Conservation (phyloP, 768 basidiomycete species). For the Tephrocybe rancida region DNA sequence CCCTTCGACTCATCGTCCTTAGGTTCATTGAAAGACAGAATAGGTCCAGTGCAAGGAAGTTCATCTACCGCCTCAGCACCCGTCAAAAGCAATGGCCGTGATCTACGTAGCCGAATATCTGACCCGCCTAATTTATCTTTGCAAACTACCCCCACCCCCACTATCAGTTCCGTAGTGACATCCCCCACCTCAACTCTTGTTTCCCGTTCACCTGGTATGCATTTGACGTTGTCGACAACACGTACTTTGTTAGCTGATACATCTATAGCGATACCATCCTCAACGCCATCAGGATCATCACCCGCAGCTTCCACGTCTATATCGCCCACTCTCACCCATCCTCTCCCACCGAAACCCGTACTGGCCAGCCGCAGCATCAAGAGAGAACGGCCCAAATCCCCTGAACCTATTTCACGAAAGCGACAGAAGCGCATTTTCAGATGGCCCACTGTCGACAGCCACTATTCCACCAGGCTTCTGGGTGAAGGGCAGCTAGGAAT, state of each 20-base stretch:
- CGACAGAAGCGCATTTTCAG: constrained; percentile 35
- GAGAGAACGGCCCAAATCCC: constrained; percentile 31
- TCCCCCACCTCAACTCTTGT: constrained; percentile 12
- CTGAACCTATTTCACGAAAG: constrained; percentile 22
- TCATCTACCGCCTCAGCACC: background rate
- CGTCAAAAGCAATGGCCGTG: constrained; percentile 6
- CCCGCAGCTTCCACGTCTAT: constrained; percentile 7
- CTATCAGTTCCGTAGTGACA: background rate
- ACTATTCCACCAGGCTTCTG: constrained; percentile 38
- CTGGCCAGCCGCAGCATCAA: constrained; percentile 33
- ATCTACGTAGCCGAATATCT: constrained; percentile 17
- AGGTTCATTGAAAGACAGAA: constrained; percentile 16
- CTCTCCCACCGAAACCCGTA: constrained; percentile 34
- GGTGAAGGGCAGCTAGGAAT: constrained; percentile 52
- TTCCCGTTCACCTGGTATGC: constrained; percentile 9
- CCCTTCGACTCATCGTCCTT: background rate
- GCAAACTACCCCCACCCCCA: background rate
- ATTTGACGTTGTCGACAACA: background rate
- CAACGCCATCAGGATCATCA: constrained; percentile 4
- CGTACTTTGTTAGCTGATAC: background rate
- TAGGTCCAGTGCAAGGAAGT: constrained; percentile 2
- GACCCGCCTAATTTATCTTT: constrained; percentile 2
- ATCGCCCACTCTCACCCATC: constrained; percentile 24
- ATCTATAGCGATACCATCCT: background rate
- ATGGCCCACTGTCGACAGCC: constrained; percentile 52